These are phyloP conservation scores for Fraxinus americana DNA, from an alignment of 257 asterid species.

Conservation along the genomic window DNA sequence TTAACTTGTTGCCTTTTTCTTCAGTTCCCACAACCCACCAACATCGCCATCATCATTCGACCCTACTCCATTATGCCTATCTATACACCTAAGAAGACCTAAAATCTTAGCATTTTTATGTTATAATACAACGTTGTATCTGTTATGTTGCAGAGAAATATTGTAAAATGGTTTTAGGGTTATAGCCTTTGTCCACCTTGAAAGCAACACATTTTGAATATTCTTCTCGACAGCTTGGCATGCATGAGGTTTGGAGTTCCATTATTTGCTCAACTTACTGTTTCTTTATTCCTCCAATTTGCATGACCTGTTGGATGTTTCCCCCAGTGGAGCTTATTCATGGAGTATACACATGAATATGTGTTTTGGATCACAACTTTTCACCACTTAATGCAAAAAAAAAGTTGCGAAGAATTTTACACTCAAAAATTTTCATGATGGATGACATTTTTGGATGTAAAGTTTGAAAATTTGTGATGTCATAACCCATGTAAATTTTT, in stretches of 20 bases:
- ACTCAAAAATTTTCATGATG: too few species aligned
- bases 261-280: constrained; percentile 28
- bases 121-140: neutral
- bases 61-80: constrained; percentile 48
- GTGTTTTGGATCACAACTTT: too few species aligned
- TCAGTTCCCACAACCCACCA: constrained; percentile 37
- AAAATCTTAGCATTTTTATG: constrained; percentile 13
- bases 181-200: constrained; percentile 42
- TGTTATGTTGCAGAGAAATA: constrained; percentile 13
- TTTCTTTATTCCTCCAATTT: constrained; percentile 39
- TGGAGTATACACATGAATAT: constrained; percentile 13
- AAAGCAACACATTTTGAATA: constrained; percentile 33
- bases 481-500: too few species aligned
- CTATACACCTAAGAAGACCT: constrained; percentile 26
- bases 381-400: too few species aligned
- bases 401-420: too few species aligned
- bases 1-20: constrained; percentile 25
- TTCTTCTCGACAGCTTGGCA: constrained; percentile 28
- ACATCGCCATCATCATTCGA: constrained; percentile 42
- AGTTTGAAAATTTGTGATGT: too few species aligned
- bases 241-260: constrained; percentile 19
- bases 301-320: constrained; percentile 38
- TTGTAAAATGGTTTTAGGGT: neutral
- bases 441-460: too few species aligned
- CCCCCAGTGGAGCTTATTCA: constrained; percentile 38